phyloP scores from a whole-genome alignment of 2,329 filamentous ascomycete genomes.

The Neophaeococcomyces aloes region DNA sequence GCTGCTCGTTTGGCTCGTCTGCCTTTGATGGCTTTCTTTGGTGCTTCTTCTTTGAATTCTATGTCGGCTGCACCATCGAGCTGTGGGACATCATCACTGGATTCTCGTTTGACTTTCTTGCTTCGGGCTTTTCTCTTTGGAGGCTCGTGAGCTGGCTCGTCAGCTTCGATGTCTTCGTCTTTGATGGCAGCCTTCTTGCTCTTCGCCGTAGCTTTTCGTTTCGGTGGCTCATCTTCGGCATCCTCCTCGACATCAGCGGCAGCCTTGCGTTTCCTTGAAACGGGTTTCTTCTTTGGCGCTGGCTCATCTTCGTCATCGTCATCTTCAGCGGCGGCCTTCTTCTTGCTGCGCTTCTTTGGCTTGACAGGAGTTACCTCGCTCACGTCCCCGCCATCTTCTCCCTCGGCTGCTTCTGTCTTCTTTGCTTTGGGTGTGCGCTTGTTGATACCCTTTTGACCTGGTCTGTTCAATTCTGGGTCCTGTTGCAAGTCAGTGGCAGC shows the following conservation, averaged over 20 bases:
- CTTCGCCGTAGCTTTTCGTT: slow-evolving; percentile 12
- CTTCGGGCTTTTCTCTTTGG: slow-evolving; percentile 29
- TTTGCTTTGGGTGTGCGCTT: slow-evolving; percentile 29
- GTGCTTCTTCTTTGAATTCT: not conserved
- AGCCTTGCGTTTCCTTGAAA: slow-evolving; percentile 24
- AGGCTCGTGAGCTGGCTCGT: slow-evolving; percentile 21
- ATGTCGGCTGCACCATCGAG: slow-evolving; percentile 4
- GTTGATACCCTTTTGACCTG: slow-evolving; percentile 56
- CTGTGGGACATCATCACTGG: slow-evolving; percentile 2
- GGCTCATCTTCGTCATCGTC: slow-evolving; percentile 8
- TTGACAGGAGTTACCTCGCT: slow-evolving; percentile 17
- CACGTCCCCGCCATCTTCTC: slow-evolving; percentile 14
- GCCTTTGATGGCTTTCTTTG: not conserved
- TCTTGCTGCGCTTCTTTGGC: slow-evolving; percentile 14
- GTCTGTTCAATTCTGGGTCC: slow-evolving; percentile 65
- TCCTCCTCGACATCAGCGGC: slow-evolving; percentile 21
- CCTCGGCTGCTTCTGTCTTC: slow-evolving; percentile 26
- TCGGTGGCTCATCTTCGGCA: slow-evolving; percentile 8
- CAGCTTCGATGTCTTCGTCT: slow-evolving; percentile 23
- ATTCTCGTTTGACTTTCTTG: slow-evolving; percentile 44
- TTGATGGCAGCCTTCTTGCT: slow-evolving; percentile 5
- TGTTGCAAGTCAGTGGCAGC: slow-evolving; percentile 28
- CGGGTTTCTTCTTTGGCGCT: slow-evolving; percentile 18
- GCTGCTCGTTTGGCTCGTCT: not conserved
- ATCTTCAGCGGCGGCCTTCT: slow-evolving; percentile 7